Percentiles rank a stretch among this genome's conserved stretches.
phyloP scores from a whole-genome alignment of 495 filamentous ascomycete species.

The Penicillium flavigenum region DNA sequence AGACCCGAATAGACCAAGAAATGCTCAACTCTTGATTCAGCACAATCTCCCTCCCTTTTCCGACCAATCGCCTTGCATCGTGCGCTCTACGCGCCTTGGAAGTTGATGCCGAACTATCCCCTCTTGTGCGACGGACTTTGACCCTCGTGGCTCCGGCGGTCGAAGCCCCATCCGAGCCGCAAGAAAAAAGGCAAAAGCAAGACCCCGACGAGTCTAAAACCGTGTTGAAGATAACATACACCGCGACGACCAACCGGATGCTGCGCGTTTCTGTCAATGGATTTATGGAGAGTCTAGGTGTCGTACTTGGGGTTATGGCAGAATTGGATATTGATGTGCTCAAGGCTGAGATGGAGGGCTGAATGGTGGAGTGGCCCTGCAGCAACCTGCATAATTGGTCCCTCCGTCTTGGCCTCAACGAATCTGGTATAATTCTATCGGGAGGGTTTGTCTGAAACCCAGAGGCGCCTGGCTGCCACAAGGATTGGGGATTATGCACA shows the following conservation, averaged over 20 bases:
- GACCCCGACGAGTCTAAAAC: constrained; percentile 47
- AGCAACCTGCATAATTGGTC: constrained; percentile 2
- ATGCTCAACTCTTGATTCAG: constrained; percentile 41
- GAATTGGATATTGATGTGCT: constrained; percentile 88
- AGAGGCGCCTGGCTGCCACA: constrained; percentile 9
- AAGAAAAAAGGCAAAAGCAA: constrained; percentile 29
- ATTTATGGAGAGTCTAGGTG: constrained; percentile 87
- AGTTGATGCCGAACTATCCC: constrained; percentile 87
- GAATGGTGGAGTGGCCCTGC: constrained; percentile 11
- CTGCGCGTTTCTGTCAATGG: constrained; percentile 95
- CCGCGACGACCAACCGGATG: constrained; percentile 92
- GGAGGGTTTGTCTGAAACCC: neutral
- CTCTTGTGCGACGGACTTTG: constrained; percentile 72
- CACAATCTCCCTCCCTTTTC: constrained; percentile 78
- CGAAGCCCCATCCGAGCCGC: constrained; percentile 22
- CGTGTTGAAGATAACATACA: constrained; percentile 73
- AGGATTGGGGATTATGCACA: neutral
- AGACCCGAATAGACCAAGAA: neutral
- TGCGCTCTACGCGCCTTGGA: constrained; percentile 72
- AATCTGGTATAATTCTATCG: neutral
- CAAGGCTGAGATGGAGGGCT: constrained; percentile 31
- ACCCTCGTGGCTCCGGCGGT: constrained; percentile 45
- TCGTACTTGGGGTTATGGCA: constrained; percentile 82
- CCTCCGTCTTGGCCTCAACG: neutral
- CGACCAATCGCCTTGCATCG: constrained; percentile 73